Evolutionary conservation across 2,329 filamentous ascomycete genomes (phyloP).

Genomic region (Trichoderma semiorbis): DNA sequence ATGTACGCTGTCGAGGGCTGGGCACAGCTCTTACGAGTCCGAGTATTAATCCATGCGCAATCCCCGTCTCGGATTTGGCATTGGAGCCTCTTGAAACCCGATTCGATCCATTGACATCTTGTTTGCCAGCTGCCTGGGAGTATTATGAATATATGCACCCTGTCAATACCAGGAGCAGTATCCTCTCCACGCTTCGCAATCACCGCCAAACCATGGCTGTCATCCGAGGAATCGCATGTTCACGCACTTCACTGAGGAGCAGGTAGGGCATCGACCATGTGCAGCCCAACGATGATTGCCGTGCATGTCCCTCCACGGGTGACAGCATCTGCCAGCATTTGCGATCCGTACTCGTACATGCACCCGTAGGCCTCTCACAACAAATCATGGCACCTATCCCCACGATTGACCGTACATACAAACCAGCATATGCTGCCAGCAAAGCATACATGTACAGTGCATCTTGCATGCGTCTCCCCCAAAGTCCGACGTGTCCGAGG

Average conservation of each 20-base stretch:
- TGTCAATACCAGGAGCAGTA: not conserved
- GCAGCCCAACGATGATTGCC: not conserved
- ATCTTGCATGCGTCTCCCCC: not conserved
- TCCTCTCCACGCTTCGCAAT: not conserved
- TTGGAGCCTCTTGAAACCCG: not conserved
- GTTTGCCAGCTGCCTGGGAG: not conserved
- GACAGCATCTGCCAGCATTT: not conserved
- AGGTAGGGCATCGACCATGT: not conserved
- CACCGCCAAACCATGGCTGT: not conserved
- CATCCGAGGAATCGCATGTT: not conserved
- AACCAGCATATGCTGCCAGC: slow-evolving; percentile 10
- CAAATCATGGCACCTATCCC: not conserved
- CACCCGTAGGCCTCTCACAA: not conserved
- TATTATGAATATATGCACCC: not conserved
- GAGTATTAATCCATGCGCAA: no score
- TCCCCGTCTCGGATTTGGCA: not conserved
- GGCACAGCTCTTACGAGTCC: not conserved
- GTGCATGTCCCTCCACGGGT: not conserved
- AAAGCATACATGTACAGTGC: slow-evolving; percentile 4
- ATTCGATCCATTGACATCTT: not conserved
- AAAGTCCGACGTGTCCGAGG: slow-evolving; percentile 11
- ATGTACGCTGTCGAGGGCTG: not conserved
- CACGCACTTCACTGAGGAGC: not conserved
- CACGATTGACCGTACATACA: not conserved
- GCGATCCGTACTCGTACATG: not conserved